Evolutionary conservation across 257 asterid species (phyloP), one percentile per base, ranked within the genome.

Genomic region (Solanum paucissectum): DNA sequence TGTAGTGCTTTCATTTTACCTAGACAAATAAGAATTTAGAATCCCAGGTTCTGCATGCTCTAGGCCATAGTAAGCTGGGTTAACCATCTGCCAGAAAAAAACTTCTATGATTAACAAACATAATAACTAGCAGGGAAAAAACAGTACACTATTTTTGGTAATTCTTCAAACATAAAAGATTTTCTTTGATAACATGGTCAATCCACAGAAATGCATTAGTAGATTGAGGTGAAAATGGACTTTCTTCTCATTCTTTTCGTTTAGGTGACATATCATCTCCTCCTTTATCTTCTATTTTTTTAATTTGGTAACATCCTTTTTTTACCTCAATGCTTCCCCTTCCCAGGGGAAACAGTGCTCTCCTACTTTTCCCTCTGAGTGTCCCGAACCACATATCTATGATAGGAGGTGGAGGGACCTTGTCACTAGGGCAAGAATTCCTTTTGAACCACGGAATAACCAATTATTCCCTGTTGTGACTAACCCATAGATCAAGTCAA

Each of bases 11-110:
- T 60, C 73, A 83, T 21, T 55, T 79, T 90, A 97, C 99, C 99
- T 95, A 87, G 99, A 97, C 92, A 97, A 84, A 92, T 95, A 97
- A 87, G 98, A 95, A 90, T 92, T 97, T 27, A 97, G 52, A 64
- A 94, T 95, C 89, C 90, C 97, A 75, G 98, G 94, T 91, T 93
- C 96, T 86, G 94, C 94, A 33, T 91, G 94, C 93, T 94, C 98
- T 87, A 97, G 92, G 87, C 98, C 98, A 88, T 97, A 97, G 89
- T 97, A 97, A 62, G 98, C 95, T 34, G 99, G 99, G 89, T 97
- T 97, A 77, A 95, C 93, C 92, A 91, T 93, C 99, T 97, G 94
- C 88, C 75, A 86, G 44, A 90, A 37, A 66, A 55, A 86, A 58
- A 77, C 86, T 83, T 52, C 72, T 89, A 64, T 21, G 42, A 72